Conservation (phyloP, 208 protist genomes). For the Trypanosoma melophagium region DNA sequence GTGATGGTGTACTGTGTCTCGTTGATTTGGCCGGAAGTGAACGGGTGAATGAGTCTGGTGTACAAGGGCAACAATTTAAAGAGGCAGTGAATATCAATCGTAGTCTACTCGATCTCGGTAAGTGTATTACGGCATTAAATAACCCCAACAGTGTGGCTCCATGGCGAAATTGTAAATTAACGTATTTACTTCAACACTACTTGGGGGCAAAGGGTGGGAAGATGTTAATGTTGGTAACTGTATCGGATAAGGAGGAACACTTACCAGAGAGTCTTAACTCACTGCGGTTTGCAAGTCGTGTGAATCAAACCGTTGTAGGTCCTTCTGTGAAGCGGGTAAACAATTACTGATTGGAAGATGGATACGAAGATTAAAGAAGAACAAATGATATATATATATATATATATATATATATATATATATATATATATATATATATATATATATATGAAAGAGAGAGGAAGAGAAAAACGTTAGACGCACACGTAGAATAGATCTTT, state of each 20-base stretch:
- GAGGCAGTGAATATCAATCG: slow-evolving; percentile 94
- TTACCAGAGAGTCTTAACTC: slow-evolving; percentile 87
- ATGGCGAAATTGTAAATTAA: slow-evolving; percentile 92
- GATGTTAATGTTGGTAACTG: slow-evolving; percentile 93
- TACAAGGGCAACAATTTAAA: slow-evolving; percentile 82
- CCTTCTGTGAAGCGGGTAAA: slow-evolving; percentile 73
- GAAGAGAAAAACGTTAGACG: neutral
- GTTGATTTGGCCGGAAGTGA: slow-evolving; percentile 95
- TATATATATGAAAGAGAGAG: slow-evolving; percentile 5
- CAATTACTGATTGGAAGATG: slow-evolving; percentile 33
- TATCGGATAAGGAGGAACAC: slow-evolving; percentile 70
- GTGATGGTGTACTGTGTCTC: slow-evolving; percentile 79
- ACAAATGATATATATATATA: neutral
- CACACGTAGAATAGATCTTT: slow-evolving; percentile 13
- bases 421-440: neutral
- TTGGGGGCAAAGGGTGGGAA: slow-evolving; percentile 88
- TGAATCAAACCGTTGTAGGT: slow-evolving; percentile 87
- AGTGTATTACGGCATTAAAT: slow-evolving; percentile 90
- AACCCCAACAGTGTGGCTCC: slow-evolving; percentile 66
- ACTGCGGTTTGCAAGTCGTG: slow-evolving; percentile 91
- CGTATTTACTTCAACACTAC: slow-evolving; percentile 90
- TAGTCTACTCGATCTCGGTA: slow-evolving; percentile 87
- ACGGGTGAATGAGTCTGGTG: slow-evolving; percentile 87
- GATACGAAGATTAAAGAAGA: neutral
- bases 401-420: slow-evolving; percentile 9